These are phyloP conservation scores for Phytophthora idaei DNA, from an alignment of 352 stramenopile genomes.

Conservation along the genomic window DNA sequence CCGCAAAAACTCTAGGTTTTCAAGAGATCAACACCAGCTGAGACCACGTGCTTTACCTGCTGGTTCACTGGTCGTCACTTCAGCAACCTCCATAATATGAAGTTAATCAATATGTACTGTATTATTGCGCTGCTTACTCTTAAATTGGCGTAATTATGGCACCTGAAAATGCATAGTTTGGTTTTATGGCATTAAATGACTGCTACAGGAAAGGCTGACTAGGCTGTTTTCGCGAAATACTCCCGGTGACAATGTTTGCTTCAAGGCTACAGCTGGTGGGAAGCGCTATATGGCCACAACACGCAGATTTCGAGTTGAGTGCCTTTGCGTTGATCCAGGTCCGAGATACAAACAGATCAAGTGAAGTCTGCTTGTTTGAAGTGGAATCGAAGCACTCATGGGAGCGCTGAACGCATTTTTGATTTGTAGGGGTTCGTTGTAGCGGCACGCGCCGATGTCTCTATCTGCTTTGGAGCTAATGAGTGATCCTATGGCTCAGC, in stretches of 20 bases:
- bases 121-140: background rate
- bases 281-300: constrained; percentile 16
- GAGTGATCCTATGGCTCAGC: constrained; percentile 1
- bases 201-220: constrained; percentile 17
- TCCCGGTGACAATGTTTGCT: constrained; percentile 5
- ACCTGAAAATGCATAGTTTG: background rate
- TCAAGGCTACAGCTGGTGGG: constrained; percentile 18
- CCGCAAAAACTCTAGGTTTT: background rate
- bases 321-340: constrained; percentile 6
- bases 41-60: constrained; percentile 4
- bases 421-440: constrained; percentile 17
- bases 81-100: constrained; percentile 9
- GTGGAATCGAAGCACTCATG: background rate
- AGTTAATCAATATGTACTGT: background rate
- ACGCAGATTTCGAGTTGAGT: constrained; percentile 6
- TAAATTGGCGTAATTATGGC: background rate
- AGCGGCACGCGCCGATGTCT: constrained; percentile 8
- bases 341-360: too few relatives aligned
- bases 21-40: constrained; percentile 10
- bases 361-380: too few relatives aligned
- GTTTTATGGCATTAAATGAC: background rate
- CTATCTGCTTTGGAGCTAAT: constrained; percentile 15
- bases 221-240: constrained; percentile 30
- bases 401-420: constrained; percentile 17
- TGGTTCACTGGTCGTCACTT: constrained; percentile 22